Base-by-base conservation (phyloP, 2,329 filamentous ascomycete genomes). In the Ceratocystis diversiconidia region DNA sequence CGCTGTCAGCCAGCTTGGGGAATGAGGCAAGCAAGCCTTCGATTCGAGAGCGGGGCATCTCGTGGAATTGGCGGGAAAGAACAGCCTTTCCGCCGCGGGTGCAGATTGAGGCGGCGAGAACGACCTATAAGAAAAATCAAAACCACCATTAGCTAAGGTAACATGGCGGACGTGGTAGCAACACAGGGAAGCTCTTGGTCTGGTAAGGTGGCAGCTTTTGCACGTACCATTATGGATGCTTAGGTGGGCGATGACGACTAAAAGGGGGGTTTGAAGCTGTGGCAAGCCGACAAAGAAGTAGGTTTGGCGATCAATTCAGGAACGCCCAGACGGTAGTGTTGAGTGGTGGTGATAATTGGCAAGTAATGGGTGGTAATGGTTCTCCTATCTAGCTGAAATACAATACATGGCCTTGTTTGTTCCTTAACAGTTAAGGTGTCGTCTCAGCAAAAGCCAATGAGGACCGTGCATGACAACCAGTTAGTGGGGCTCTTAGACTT, bases 81-180 rank as follows among this genome's bases (percentile, higher is more conserved):
- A 99, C 92, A 77, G 92, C 90, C 82, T 99, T 99, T 76, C 94
- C 94, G 76, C 94, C 94, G 72, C 94, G 87, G 76, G 95, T 99
- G 79, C 92, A 97, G 81, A 99, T 96, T 73, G 94, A 97, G 73
- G 94, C 94, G 77, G 92, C 94, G 76, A 99, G 90, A 76, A 99
- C 90, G 76, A 99, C 94, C 94, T 96, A 71, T 41, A 41, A 41
- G 36, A 41, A 41, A 41, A 41, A 41, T 12, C 36, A 41, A 41
- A 15, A 1, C 36, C 12, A 43, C 17, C 15, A 48, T 46, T 43
- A 59, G 62, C 15, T 61, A 8, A 10, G 4, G 10, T 5, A 41
- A 41, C 36, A 41, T 15, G 36, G 36, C 3, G 12, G 36, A 15
- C 12, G 36, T 12, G 12, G 36, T 15, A 41, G 36, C 10, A 41